These are phyloP conservation scores for Penicillium digitatum DNA, from an alignment of 2,329 filamentous ascomycete species.

Conservation along the genomic window DNA sequence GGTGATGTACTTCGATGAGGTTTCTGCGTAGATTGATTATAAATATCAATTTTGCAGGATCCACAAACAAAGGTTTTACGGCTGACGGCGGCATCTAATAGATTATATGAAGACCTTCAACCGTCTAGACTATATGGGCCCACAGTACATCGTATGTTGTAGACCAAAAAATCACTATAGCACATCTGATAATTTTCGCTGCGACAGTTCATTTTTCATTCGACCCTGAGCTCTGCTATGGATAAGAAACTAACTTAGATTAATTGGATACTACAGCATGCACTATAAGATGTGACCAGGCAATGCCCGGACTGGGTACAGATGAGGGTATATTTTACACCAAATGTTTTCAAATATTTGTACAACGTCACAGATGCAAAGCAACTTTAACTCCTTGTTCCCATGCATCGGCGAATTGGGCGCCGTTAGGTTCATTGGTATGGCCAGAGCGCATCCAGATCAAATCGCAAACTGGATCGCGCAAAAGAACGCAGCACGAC, in stretches of 20 bases:
- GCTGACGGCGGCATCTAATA: not conserved
- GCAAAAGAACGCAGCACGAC: not conserved
- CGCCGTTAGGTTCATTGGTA: not conserved
- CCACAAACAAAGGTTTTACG: too few species aligned
- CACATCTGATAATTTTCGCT: not conserved
- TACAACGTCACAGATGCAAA: constrained; percentile 3
- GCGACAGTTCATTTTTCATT: not conserved
- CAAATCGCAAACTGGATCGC: not conserved
- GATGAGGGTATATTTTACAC: not conserved
- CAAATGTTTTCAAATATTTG: constrained; percentile 3
- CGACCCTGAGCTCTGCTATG: not conserved
- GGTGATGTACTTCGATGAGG: not conserved
- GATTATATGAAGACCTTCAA: not conserved
- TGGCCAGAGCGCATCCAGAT: not conserved
- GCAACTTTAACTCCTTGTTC: constrained; percentile 3
- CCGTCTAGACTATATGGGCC: not conserved
- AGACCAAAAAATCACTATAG: not conserved
- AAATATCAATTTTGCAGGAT: not conserved
- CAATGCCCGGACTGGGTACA: not conserved
- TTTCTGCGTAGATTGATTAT: not conserved
- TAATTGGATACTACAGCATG: not conserved
- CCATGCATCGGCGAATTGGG: not conserved
- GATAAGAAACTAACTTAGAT: not conserved
- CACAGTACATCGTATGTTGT: not conserved
- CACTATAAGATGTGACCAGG: not conserved